Percentiles rank a stretch among this genome's conserved stretches.
These are phyloP conservation scores for Nephelium lappaceum DNA, from an alignment of 345 rosid species.

Conservation along the genomic window DNA sequence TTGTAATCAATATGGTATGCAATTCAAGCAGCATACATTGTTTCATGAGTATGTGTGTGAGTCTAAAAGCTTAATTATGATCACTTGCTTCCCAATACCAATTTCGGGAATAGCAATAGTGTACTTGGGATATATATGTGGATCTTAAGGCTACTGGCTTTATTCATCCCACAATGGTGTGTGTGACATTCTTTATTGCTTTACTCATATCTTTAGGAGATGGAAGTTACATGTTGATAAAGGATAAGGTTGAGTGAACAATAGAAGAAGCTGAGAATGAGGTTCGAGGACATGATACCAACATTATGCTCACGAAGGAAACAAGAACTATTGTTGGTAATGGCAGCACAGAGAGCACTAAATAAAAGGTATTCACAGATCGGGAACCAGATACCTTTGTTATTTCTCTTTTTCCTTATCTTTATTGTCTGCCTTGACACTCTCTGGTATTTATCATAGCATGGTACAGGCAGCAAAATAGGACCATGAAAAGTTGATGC, in stretches of 20 bases:
- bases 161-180: too few species aligned
- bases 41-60: too few species aligned
- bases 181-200: too few species aligned
- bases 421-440: not conserved
- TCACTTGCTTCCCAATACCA: too few species aligned
- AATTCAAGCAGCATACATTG: too few species aligned
- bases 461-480: constrained; percentile 29
- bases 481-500: constrained; percentile 36
- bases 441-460: not conserved
- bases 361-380: constrained; percentile 32
- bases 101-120: too few species aligned
- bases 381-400: not conserved
- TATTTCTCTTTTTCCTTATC: not conserved
- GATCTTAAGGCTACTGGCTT: too few species aligned
- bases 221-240: not conserved
- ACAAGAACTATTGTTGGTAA: constrained; percentile 36
- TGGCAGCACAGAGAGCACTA: constrained; percentile 42
- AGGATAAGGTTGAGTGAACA: constrained; percentile 41
- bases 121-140: too few species aligned
- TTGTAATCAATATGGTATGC: too few species aligned
- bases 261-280: constrained; percentile 40
- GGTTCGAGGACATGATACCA: constrained; percentile 37
- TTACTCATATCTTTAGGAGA: too few species aligned
- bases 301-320: constrained; percentile 41
- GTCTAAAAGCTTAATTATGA: too few species aligned